These are phyloP conservation scores for Apophysomyces variabilis DNA, from an alignment of 371 early-diverging fungal genomes.

Conservation along the genomic window DNA sequence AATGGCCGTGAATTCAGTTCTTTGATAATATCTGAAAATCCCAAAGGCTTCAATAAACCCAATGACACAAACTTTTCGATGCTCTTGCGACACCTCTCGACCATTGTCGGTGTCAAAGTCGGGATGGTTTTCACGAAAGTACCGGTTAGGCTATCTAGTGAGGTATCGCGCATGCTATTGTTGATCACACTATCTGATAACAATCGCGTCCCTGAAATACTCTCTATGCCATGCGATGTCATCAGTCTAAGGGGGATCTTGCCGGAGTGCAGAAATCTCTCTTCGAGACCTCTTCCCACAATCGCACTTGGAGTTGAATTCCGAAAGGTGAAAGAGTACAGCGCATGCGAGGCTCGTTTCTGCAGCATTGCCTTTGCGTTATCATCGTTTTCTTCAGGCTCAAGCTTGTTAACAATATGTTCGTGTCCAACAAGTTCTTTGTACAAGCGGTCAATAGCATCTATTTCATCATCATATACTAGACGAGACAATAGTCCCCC, in stretches of 20 bases:
- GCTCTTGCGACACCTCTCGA: slow-evolving; percentile 59
- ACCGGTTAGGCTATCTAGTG: slow-evolving; percentile 35
- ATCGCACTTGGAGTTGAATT: slow-evolving; percentile 74
- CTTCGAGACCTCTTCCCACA: slow-evolving; percentile 65
- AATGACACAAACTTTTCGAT: slow-evolving; percentile 57
- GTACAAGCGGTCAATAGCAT: slow-evolving; percentile 59
- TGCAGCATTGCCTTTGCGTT: slow-evolving; percentile 58
- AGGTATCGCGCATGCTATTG: slow-evolving; percentile 15
- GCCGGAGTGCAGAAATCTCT: slow-evolving; percentile 61
- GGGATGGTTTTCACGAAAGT: slow-evolving; percentile 71
- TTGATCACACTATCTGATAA: slow-evolving; percentile 23
- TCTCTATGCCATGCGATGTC: slow-evolving; percentile 70
- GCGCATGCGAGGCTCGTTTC: slow-evolving; percentile 73
- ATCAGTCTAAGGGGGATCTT: slow-evolving; percentile 59
- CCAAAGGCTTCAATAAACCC: slow-evolving; percentile 41
- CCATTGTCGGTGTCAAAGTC: slow-evolving; percentile 52
- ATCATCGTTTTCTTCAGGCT: slow-evolving; percentile 18
- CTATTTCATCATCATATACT: slow-evolving; percentile 81
- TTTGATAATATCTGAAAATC: slow-evolving; percentile 66
- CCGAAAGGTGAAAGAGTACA: slow-evolving; percentile 71
- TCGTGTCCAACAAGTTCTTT: slow-evolving; percentile 52
- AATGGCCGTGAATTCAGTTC: slow-evolving; percentile 68
- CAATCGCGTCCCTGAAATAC: slow-evolving; percentile 53
- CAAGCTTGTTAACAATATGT: slow-evolving; percentile 35
- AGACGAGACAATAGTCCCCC: slow-evolving; percentile 77